Evolutionary conservation across 345 rosid species (phyloP).

Genomic region (Rhizophora mangle): DNA sequence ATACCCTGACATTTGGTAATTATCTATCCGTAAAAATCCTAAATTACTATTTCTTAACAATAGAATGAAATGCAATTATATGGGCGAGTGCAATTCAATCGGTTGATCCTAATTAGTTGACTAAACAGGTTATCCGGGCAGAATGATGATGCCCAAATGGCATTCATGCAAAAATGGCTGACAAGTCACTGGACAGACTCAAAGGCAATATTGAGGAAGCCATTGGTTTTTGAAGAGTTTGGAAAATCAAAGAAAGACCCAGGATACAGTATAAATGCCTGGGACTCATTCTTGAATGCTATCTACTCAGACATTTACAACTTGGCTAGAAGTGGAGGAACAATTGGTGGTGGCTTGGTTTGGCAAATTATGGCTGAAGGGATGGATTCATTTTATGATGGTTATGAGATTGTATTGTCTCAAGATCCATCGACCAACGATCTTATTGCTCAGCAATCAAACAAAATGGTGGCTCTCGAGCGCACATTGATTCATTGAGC

Average conservation of each 20-base stretch:
- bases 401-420: constrained; percentile 38
- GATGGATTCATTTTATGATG: constrained; percentile 37
- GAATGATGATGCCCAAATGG: constrained; percentile 21
- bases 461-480: constrained; percentile 31
- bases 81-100: not conserved
- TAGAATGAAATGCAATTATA: no score
- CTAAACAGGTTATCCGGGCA: constrained; percentile 29
- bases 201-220: constrained; percentile 31
- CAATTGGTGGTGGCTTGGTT: constrained; percentile 41
- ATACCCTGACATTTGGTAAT: constrained; percentile 44
- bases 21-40: no score
- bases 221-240: constrained; percentile 43
- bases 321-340: constrained; percentile 30
- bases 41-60: no score
- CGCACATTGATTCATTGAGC: not conserved
- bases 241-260: constrained; percentile 37
- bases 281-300: constrained; percentile 30
- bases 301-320: constrained; percentile 28
- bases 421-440: constrained; percentile 22
- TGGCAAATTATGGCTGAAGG: constrained; percentile 46
- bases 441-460: constrained; percentile 29
- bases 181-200: constrained; percentile 37
- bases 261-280: constrained; percentile 18
- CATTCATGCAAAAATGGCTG: constrained; percentile 38
- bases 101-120: not conserved